Base-by-base conservation (phyloP, 2,329 filamentous ascomycete species). In the Colletotrichum echinochloae region DNA sequence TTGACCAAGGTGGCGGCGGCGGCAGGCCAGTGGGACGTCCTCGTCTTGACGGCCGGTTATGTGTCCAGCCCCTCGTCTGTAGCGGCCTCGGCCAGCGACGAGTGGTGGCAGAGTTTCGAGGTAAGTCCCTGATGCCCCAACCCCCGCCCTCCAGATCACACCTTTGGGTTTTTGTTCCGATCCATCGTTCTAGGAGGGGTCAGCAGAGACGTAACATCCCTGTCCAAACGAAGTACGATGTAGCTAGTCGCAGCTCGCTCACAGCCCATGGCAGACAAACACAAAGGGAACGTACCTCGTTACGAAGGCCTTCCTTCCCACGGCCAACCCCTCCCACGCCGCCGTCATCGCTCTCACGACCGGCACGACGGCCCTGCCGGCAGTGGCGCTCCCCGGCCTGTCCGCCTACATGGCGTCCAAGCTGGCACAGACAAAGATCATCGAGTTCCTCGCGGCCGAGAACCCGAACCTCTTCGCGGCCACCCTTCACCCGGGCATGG, bases 251-350 rank as follows among this genome's bases (percentile, higher is more conserved):
- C 52, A 62, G 5, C 41, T 44, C 41, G n/a, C 37, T 14, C 64
- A 59, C 54, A n/a, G 20, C 48, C 35, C 55, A 16, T 52, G 57
- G 41, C 46, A 62, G 56, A 82, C 87, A 65, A 89, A 88, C 70
- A 74, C 88, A 39, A 84, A 82, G 55, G 86, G 87, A 0, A 76
- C 80, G 0, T 85, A 85, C 51, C 79, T 86, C 18, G 74, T 83
- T 23, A 80, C 82, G 3, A 78, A 80, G 26, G 79, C 81, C 2
- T 87, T 89, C 72, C 78, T 89, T 16, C 84, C 85, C 20, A 69
- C 66, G 35, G 56, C 73, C 51, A 52, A 73, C 67, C 55, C 73
- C 48, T 18, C 66, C 16, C 70, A 71, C 28, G 67, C 67, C 26
- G 28, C 73, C 5, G 39, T 77, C 41, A n/a, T 76, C 8, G 71